Evolutionary conservation across 208 protist genomes (phyloP), one percentile per base, ranked within the genome.

Genomic region (Leptomonas seymouri): DNA sequence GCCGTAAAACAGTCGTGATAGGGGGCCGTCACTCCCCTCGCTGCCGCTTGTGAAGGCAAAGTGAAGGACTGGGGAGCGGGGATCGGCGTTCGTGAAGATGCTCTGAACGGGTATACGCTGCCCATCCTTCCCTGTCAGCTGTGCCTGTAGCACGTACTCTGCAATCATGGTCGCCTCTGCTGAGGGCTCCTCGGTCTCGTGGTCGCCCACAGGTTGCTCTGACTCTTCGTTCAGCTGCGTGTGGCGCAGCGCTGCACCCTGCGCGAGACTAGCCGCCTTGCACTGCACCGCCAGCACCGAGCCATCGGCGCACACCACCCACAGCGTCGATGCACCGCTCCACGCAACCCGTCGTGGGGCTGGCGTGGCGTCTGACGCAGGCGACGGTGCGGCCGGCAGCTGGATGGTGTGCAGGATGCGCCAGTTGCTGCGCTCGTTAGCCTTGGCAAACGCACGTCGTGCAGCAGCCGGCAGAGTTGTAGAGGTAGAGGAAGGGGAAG

Each of bases 231-330:
- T 49, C 28, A 53, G 30, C n/a, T 67, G 31, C 9, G 48, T 64
- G 25, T 56, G 27, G 48, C 20, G 28, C 30, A 41, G 48, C 9
- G 31, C 15, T 18, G 1, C 21, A 49, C 21, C 53, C 1, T n/a
- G 25, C 25, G 44, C 30, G 3, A 28, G 28, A 16, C 2, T 46
- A 3, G 23, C 30, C 34, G 61, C 58, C 27, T 28, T 15, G 58
- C 75, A 80, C 34, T 48, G 64, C 48, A 78, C 55, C 16, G 59
- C 79, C 30, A 73, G 60, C 23, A 89, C 66, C 4, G 66, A 50
- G 51, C 80, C 70, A 42, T 93, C 84, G 21, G 71, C 72, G 71
- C 86, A 93, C 18, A 88, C 53, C 6, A 85, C 69, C 87, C 87
- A 93, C 45, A 93, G 66, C 53, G 69, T 71, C 23, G 61, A 54